Base-by-base conservation (phyloP, 345 rosid genomes). In the Populus tremula region DNA sequence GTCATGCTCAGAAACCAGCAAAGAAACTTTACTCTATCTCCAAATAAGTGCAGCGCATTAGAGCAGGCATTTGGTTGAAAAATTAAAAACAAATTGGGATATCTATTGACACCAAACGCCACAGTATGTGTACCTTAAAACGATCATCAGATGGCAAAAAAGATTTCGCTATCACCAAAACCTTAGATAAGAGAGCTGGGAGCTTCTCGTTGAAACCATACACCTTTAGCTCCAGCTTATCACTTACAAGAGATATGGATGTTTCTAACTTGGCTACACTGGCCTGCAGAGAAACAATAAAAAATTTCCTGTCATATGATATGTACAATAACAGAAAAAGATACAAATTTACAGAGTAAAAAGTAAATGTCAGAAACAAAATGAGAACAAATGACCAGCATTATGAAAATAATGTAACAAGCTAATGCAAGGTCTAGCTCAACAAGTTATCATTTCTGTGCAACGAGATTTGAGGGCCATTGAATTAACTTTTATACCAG, bases 181-280 rank as follows among this genome's bases (percentile, higher is more conserved):
- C 68, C 81, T 90, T 93, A 41, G 92, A 84, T 85, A 92, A 85
- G 67, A 96, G 94, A 83, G 82, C 87, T 53, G 90, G 86, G 76
- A 96, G 89, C 82, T 96, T 96, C 71, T 92, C 97, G 74, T 92
- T 92, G 83, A 96, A 96, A 63, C 99, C 99, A 83, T 90, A 92
- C 49, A 96, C 87, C 87, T 89, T 96, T 66, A 93, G 87, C 92
- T 93, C 98, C 78, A 96, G 83, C 85, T 91, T 92, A 83, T 91
- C 98, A 84, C 91, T 78, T 66, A 75, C 80, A 80, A 87, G 80
- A 56, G 94, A 85, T 70, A 93, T 88, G 67, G 92, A 87, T 45
- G 99, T 90, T 87, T 93, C 97, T 86, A 96, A 86, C 85, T 89
- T 96, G 78, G 99, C 97, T 69, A 96, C 85, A 79, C 93, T 87